These are phyloP conservation scores for Dorcoceras hygrometricum DNA, from an alignment of 257 asterid species.

Conservation along the genomic window DNA sequence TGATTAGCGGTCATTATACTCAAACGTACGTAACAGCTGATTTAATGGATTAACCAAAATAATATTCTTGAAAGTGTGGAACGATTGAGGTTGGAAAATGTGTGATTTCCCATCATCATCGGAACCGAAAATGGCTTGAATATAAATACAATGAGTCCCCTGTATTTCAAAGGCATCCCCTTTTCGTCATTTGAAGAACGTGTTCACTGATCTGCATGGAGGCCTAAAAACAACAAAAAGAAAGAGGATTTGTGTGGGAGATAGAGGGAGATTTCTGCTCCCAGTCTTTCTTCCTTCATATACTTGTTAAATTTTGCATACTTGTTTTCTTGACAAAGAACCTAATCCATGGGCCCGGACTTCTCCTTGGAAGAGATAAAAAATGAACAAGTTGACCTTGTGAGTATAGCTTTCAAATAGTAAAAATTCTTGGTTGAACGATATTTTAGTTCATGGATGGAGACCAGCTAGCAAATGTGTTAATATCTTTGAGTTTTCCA, in stretches of 20 bases:
- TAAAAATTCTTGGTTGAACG: background rate
- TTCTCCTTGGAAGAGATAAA: conserved; percentile 52
- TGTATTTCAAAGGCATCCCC: conserved; percentile 5
- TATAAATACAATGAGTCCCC: conserved; percentile 4
- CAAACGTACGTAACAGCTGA: background rate
- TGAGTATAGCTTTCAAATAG: conserved; percentile 24
- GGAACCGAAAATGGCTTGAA: conserved; percentile 11
- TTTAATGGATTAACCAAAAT: background rate
- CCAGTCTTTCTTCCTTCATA: conserved; percentile 40
- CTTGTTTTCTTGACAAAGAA: conserved; percentile 8
- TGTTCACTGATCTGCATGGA: conserved; percentile 21
- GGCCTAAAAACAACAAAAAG: conserved; percentile 7
- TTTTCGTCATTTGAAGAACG: background rate
- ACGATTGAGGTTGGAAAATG: conserved; percentile 1
- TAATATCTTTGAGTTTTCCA: background rate
- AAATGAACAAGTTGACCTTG: conserved; percentile 64
- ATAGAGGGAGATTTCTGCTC: conserved; percentile 30
- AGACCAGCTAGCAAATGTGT: too few relatives aligned
- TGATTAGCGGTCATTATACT: background rate
- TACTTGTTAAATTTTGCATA: background rate
- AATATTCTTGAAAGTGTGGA: background rate
- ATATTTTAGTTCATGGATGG: too few relatives aligned
- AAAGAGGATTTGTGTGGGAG: conserved; percentile 8
- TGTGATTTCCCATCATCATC: conserved; percentile 25
- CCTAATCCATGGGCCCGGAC: conserved; percentile 41